Evolutionary conservation across 2,329 filamentous ascomycete species (phyloP), one percentile per base, ranked within the genome.

Genomic region (Zelopaecilomyces penicillatus): DNA sequence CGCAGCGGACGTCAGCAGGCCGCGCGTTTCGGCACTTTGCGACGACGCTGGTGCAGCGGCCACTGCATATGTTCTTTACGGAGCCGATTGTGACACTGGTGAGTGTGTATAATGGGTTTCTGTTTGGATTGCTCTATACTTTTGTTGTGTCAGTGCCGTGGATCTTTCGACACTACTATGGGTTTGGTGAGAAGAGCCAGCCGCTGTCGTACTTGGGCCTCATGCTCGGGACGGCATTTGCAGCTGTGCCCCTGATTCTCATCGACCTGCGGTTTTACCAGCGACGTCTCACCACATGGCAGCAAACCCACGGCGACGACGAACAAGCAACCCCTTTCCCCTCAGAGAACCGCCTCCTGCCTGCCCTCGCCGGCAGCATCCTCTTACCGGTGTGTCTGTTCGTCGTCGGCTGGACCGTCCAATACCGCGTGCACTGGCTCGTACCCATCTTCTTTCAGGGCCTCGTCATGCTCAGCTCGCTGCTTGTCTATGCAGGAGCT

Each of bases 1-100:
- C 55, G 11, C 54, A 56, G 47, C 45, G 50, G 11, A 54, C 54
- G 5, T 56, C 55, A 2, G 51, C 54, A 0, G 53, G 52, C 5
- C 46, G 52, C 4, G 54, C 54, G 31, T 54, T 59, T 41, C 49
- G 55, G 12, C 51, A 56, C 41, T 58, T 59, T 44, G 52, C 55
- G 10, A 58, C 75, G 43, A 72, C 70, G 50, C 58, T 73, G 46
- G 74, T 78, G 50, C 68, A 73, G 41, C 72, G 83, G 3, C 83
- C 84, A 1, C 84, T 82, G 80, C 67, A 82, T 38, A 71, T 87
- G 42, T 71, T 87, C 6, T 82, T 87, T 67, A 66, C 67, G 45
- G 83, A 87, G 57, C 83, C 83, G 2, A 87, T 87, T 54, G 82
- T 87, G 28, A 59, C 82, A 8, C 63, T 85, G 4, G 67, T 81